Base-by-base conservation (phyloP, 2,329 filamentous ascomycete species). In the Aspergillus hiratsukae region DNA sequence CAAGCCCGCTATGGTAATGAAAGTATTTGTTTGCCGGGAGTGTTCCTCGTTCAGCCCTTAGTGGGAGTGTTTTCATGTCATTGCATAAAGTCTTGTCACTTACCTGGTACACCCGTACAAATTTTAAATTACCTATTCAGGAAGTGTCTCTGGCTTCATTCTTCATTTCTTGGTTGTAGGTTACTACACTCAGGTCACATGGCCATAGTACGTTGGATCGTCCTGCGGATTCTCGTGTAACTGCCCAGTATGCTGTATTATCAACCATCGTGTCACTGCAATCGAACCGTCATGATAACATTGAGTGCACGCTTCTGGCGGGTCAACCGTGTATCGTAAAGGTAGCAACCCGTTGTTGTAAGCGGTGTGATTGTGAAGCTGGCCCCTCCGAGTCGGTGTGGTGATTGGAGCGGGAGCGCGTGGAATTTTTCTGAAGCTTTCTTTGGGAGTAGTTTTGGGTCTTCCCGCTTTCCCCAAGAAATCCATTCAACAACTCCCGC, bases 321-420 rank as follows among this genome's bases (percentile, higher is more conserved):
- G 31, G 31, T 17, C 31, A 37, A 37, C 17, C 6, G 14, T 17
- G 17, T 37, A 37, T 37, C 14, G 31, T 37, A 37, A 37, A 37
- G 31, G 31, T 17, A 59, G 28, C 21, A 59, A 52, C 11, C 52
- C 49, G 52, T 59, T 54, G 1, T 45, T 52, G 27, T 52, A 55
- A 25, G 50, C 11, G 60, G 58, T 58, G 60, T 62, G 56, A 59
- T 48, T 58, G 60, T 62, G 55, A 61, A 51, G 25, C 55, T 55
- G 50, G 55, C 57, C 58, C 57, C 60, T 58, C 54, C 51, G n/a
- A 55, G 53, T 57, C 52, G 56, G 54, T 61, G 61, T 64, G 63
- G 60, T 64, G 60, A 64, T 65, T 65, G 60, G 58, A 54, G 51
- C 58, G 51, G 55, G 48, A 64, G 63, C 57, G 58, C 63, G 63